These are phyloP conservation scores for Botrytis tulipae DNA, from an alignment of 2,329 filamentous ascomycete species.

Conservation along the genomic window DNA sequence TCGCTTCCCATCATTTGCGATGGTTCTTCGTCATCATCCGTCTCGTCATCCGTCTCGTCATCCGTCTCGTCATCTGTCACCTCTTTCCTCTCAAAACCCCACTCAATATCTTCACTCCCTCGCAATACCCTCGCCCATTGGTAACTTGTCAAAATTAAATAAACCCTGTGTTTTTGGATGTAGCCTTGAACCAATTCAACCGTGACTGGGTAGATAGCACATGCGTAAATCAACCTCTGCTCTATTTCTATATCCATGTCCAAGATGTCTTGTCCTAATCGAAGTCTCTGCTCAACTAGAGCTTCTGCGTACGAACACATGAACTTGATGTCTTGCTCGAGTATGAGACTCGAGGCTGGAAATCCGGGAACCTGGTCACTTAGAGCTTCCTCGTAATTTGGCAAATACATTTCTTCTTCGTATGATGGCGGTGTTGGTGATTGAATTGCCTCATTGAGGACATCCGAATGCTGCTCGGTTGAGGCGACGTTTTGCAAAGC, in stretches of 20 bases:
- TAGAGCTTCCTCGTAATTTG: not conserved
- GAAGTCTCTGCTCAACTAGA: not conserved
- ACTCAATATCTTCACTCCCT: not conserved
- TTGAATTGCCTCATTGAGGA: not conserved
- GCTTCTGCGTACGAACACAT: not conserved
- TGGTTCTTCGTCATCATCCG: not conserved
- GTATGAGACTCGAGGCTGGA: not conserved
- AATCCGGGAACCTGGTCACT: not conserved
- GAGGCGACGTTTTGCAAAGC: accelerated
- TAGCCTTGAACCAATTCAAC: accelerated
- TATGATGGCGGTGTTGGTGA: not conserved
- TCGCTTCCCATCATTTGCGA: not conserved
- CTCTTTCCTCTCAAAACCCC: not conserved
- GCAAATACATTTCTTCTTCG: not conserved
- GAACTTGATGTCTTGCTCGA: not conserved
- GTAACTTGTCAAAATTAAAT: not conserved
- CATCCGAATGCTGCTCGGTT: not conserved
- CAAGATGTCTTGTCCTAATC: not conserved
- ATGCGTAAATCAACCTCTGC: not conserved
- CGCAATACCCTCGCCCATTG: not conserved
- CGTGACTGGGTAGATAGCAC: not conserved
- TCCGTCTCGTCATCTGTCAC: not conserved
- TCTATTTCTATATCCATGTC: not conserved
- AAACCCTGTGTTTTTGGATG: not conserved
- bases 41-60: not conserved